Conservation (phyloP, 2,329 filamentous ascomycete species). For the Diaporthe aspalathi region DNA sequence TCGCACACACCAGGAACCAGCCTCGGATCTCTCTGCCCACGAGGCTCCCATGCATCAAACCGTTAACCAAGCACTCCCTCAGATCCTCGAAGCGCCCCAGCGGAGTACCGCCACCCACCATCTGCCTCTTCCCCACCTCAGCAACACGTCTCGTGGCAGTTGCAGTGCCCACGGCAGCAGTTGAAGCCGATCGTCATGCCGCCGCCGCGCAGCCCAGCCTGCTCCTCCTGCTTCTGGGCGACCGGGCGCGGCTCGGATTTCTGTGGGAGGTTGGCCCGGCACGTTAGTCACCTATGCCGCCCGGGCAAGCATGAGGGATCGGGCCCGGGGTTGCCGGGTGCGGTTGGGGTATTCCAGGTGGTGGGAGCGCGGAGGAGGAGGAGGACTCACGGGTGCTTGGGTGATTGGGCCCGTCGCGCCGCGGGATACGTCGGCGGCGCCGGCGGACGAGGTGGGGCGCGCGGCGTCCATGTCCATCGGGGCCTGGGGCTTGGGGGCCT, state of each 20-base stretch:
- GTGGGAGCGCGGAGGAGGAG: no score
- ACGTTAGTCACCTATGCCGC: neutral
- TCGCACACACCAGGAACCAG: neutral
- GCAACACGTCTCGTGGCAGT: constrained; percentile 23
- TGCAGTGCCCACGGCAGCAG: constrained; percentile 19
- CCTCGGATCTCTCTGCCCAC: neutral
- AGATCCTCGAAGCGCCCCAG: neutral
- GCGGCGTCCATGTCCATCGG: constrained; percentile 20
- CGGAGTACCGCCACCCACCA: no score
- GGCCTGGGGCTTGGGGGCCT: constrained; percentile 11
- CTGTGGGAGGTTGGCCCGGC: neutral
- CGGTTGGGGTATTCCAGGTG: no score
- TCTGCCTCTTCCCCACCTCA: neutral
- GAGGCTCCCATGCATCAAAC: neutral
- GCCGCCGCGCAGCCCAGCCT: constrained; percentile 12
- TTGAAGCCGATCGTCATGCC: constrained; percentile 29
- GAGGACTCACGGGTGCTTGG: constrained; percentile 15
- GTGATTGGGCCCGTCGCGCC: constrained; percentile 7
- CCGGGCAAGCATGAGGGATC: neutral
- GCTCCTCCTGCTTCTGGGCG: constrained; percentile 11
- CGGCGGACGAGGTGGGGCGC: constrained; percentile 2
- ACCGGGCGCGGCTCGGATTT: constrained; percentile 17
- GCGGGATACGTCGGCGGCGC: neutral
- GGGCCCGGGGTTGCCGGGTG: neutral
- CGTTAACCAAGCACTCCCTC: neutral